phyloP scores from a whole-genome alignment of 1,284 basidiomycete species.

The Irpex rosettiformis region DNA sequence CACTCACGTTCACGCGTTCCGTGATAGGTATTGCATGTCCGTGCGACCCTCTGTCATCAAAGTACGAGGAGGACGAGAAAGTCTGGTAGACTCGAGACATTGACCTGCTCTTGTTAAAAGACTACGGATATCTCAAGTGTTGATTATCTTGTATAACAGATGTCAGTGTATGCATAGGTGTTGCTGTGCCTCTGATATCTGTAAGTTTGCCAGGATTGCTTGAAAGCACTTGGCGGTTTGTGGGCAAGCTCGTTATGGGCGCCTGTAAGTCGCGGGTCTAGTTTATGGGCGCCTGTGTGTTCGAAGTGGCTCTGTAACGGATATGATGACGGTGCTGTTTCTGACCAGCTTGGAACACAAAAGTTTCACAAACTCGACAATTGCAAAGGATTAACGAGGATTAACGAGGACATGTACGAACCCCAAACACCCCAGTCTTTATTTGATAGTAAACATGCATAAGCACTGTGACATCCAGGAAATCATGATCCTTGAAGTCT shows the following conservation, averaged over 20 bases:
- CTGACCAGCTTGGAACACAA: too few species aligned
- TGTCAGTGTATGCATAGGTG: neutral
- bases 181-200: neutral
- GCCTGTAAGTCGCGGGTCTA: too few species aligned
- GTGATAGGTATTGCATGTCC: conserved; percentile 71
- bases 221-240: neutral
- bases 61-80: conserved; percentile 68
- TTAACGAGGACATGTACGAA: too few species aligned
- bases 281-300: too few species aligned
- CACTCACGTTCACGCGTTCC: conserved; percentile 65
- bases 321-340: too few species aligned
- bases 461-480: neutral
- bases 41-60: conserved; percentile 64
- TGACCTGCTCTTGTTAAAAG: neutral
- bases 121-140: neutral
- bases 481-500: too few species aligned
- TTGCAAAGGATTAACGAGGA: too few species aligned
- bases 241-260: neutral
- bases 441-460: too few species aligned
- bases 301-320: too few species aligned
- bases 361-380: too few species aligned
- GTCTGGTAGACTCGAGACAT: conserved; percentile 31
- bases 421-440: too few species aligned
- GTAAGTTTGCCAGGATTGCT: neutral
- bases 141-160: neutral